Percentiles rank a stretch among this genome's conserved stretches.
Evolutionary conservation across 108 stramenopile genomes (phyloP).

Genomic region (Cyclotella atomus): DNA sequence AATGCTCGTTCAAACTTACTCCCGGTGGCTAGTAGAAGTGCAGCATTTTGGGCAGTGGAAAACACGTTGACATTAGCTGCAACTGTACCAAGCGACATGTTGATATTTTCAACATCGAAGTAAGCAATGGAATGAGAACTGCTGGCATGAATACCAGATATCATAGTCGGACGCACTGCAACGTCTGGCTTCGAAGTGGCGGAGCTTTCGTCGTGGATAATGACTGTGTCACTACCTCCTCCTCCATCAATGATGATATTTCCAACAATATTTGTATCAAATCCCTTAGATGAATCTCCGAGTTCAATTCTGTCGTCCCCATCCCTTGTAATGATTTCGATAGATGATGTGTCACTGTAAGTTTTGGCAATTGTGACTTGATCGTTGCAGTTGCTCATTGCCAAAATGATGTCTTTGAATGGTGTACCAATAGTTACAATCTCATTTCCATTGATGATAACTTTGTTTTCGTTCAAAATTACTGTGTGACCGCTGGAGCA

Average conservation of each 20-base stretch:
- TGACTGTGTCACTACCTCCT: not conserved
- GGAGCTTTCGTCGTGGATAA: not conserved
- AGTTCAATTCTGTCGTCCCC: slow-evolving; percentile 2
- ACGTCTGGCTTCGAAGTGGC: not conserved
- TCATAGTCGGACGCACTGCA: not conserved
- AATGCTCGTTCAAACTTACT: not conserved
- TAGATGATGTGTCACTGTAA: not conserved
- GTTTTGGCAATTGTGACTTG: not conserved
- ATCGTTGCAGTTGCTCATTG: slow-evolving; percentile 1
- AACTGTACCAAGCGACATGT: not conserved
- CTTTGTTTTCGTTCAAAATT: slow-evolving; percentile 19
- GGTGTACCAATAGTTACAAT: not conserved
- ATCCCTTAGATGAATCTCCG: not conserved
- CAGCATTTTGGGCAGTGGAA: not conserved
- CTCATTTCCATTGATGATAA: not conserved
- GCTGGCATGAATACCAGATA: not conserved
- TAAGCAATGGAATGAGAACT: not conserved
- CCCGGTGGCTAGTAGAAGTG: not conserved
- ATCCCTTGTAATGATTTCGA: not conserved
- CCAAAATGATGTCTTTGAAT: slow-evolving; percentile 1
- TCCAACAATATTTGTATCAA: not conserved
- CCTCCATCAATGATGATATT: slow-evolving; percentile 7
- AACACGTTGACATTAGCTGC: not conserved
- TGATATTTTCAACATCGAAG: not conserved
- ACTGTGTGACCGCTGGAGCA: slow-evolving; percentile 14